Percentiles rank a stretch among this genome's conserved stretches.
phyloP scores from a whole-genome alignment of 176 grass and related monocot species.

The Musa itinerans region DNA sequence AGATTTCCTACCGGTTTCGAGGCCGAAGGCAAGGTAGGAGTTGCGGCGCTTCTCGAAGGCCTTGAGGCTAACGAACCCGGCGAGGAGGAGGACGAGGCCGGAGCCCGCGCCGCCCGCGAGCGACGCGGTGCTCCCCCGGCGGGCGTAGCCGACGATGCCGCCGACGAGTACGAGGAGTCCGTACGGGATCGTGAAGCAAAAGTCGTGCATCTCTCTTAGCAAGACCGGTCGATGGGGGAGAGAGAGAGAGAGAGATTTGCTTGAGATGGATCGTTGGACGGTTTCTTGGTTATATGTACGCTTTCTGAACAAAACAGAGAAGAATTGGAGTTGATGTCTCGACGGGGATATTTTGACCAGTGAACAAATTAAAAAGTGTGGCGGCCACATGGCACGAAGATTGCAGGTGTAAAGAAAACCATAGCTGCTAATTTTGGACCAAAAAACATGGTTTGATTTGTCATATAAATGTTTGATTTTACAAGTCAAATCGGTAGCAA shows the following conservation, averaged over 20 bases:
- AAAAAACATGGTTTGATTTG: no score
- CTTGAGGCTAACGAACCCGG: conserved; percentile 57
- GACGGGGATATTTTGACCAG: neutral
- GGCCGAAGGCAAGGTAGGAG: conserved; percentile 41
- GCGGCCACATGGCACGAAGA: neutral
- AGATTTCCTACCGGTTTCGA: conserved; percentile 48
- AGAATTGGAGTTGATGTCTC: no score
- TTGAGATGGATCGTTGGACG: neutral
- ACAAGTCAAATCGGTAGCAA: no score
- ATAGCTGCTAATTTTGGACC: neutral
- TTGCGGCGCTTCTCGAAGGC: conserved; percentile 41
- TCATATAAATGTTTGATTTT: no score
- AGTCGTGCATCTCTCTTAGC: conserved; percentile 53
- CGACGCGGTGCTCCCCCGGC: conserved; percentile 58
- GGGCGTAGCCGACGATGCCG: conserved; percentile 49
- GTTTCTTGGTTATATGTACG: neutral
- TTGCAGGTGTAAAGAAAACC: neutral
- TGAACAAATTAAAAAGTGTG: neutral
- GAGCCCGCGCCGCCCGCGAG: conserved; percentile 52
- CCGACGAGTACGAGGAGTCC: conserved; percentile 48
- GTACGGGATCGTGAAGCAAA: conserved; percentile 78
- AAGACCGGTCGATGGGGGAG: neutral
- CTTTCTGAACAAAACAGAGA: no score
- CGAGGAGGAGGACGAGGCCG: conserved; percentile 52
- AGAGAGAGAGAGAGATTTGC: neutral